Conservation (phyloP, 768 basidiomycete species). For the Tulasnella sp. region DNA sequence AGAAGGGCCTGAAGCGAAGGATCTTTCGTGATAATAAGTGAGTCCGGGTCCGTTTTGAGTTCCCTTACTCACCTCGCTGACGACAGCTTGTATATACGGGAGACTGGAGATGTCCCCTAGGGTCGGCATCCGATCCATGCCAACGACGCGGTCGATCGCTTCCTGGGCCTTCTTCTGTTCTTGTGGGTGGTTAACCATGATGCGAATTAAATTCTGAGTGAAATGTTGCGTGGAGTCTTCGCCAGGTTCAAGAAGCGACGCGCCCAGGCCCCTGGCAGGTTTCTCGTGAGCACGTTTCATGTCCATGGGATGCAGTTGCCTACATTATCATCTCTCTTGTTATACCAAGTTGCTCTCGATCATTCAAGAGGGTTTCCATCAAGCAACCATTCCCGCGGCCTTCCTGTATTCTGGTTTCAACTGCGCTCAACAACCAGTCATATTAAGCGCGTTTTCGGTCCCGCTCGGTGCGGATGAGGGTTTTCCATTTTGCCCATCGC, state of each 20-base stretch:
- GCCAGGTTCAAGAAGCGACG: neutral
- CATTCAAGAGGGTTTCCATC: slow-evolving; percentile 38
- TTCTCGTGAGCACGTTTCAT: neutral
- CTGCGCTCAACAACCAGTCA: slow-evolving; percentile 36
- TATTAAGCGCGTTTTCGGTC: slow-evolving; percentile 37
- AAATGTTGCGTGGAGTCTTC: neutral
- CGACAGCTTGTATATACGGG: slow-evolving; percentile 50
- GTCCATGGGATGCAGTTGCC: slow-evolving; percentile 1
- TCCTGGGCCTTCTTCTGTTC: slow-evolving; percentile 52
- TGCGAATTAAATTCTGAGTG: neutral
- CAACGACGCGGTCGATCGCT: slow-evolving; percentile 50
- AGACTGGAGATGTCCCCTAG: slow-evolving; percentile 46
- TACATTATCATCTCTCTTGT: slow-evolving; percentile 33
- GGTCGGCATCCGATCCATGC: slow-evolving; percentile 41
- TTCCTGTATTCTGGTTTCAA: slow-evolving; percentile 34
- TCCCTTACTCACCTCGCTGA: slow-evolving; percentile 46
- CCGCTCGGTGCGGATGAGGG: slow-evolving; percentile 32
- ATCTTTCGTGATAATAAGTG: neutral
- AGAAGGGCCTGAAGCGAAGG: slow-evolving; percentile 38
- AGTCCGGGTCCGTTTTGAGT: neutral
- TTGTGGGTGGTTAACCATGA: slow-evolving; percentile 39
- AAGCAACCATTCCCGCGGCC: slow-evolving; percentile 38
- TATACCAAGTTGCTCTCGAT: slow-evolving; percentile 34
- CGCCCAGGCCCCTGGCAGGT: neutral
- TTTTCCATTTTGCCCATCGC: slow-evolving; percentile 42